Evolutionary conservation across 2,329 filamentous ascomycete genomes (phyloP).

Genomic region (Xylogone sp.): DNA sequence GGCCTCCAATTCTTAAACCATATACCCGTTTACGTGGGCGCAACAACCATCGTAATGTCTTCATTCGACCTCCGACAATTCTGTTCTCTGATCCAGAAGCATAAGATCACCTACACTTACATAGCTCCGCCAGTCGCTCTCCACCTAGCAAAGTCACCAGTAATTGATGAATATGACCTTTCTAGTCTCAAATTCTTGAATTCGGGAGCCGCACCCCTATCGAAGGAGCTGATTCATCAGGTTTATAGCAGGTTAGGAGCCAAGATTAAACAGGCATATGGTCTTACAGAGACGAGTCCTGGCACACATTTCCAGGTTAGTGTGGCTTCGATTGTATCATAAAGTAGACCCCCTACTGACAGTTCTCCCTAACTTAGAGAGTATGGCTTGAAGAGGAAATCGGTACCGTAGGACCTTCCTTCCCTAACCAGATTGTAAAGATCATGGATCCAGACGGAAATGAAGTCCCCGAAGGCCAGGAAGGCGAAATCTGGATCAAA

Average conservation of each 20-base stretch:
- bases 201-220: conserved; percentile 79
- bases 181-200: conserved; percentile 76
- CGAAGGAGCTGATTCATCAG: conserved; percentile 69
- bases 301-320: conserved; percentile 69
- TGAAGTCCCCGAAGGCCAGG: conserved; percentile 56
- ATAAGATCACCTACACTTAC: conserved; percentile 70
- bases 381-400: conserved; percentile 57
- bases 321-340: not conserved
- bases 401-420: conserved; percentile 72
- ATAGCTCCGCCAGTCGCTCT: conserved; percentile 81
- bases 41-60: conserved; percentile 64
- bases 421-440: conserved; percentile 75
- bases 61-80: conserved; percentile 77
- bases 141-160: conserved; percentile 70
- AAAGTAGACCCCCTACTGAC: not conserved
- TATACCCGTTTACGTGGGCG: conserved; percentile 58
- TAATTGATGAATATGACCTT: conserved; percentile 75
- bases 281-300: conserved; percentile 81
- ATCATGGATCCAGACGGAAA: conserved; percentile 57
- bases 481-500: conserved; percentile 70
- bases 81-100: conserved; percentile 69
- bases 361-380: not conserved
- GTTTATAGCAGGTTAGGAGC: conserved; percentile 69
- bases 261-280: conserved; percentile 85
- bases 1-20: conserved; percentile 65